Evolutionary conservation across 2,329 filamentous ascomycete genomes (phyloP).

Genomic region (Sclerotinia sclerotiorum): DNA sequence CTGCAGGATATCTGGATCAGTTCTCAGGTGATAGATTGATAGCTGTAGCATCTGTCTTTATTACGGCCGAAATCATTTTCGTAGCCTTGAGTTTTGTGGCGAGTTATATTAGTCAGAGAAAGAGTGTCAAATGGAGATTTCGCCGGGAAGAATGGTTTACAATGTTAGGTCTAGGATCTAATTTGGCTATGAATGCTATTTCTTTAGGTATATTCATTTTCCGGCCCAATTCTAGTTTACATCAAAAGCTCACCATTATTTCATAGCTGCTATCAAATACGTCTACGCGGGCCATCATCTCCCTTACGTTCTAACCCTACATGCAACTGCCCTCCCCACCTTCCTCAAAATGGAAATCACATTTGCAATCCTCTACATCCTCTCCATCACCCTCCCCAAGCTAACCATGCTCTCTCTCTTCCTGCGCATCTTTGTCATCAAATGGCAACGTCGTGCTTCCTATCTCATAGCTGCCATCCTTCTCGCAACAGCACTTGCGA

Average conservation of each 20-base stretch:
- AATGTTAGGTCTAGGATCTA: not conserved
- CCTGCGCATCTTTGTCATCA: slow-evolving; percentile 24
- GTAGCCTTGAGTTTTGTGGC: not conserved
- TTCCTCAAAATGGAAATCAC: slow-evolving; percentile 3
- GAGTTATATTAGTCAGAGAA: not conserved
- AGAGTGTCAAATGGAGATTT: not conserved
- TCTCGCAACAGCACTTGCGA: slow-evolving; percentile 8
- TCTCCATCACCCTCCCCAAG: slow-evolving; percentile 25
- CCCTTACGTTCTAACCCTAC: not conserved
- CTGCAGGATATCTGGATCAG: not conserved
- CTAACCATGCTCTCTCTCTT: slow-evolving; percentile 24
- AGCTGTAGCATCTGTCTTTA: not conserved
- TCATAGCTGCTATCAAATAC: not conserved
- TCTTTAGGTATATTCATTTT: not conserved
- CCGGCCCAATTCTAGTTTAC: not conserved
- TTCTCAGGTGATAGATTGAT: not conserved
- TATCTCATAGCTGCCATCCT: slow-evolving; percentile 9
- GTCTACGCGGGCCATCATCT: not conserved
- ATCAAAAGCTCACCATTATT: no score
- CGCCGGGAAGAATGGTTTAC: not conserved
- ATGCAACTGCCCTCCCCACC: not conserved
- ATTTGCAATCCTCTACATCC: not conserved
- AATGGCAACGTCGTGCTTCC: slow-evolving; percentile 16
- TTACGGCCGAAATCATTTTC: not conserved
- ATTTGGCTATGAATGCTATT: slow-evolving; percentile 1